Conservation (phyloP, 2,329 filamentous ascomycete genomes). For the Sphaerulina musiva region DNA sequence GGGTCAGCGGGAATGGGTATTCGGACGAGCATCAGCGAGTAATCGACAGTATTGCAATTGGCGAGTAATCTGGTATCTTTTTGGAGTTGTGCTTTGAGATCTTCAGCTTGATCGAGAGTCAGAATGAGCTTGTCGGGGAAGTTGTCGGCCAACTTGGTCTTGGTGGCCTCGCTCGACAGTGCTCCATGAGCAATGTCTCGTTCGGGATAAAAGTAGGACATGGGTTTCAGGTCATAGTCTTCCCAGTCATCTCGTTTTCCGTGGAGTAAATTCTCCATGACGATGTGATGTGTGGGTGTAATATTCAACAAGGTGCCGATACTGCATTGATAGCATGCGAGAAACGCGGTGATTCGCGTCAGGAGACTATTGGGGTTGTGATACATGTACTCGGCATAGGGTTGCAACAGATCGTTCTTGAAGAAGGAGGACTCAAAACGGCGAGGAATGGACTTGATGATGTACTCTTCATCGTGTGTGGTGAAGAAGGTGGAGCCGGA, state of each 20-base stretch:
- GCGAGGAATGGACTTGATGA: slow-evolving; percentile 65
- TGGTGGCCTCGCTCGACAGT: slow-evolving; percentile 58
- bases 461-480: slow-evolving; percentile 58
- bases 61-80: slow-evolving; percentile 59
- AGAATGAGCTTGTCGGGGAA: slow-evolving; percentile 62
- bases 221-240: slow-evolving; percentile 67
- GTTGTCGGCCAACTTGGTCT: slow-evolving; percentile 59
- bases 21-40: slow-evolving; percentile 65
- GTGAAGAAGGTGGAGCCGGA: slow-evolving; percentile 71
- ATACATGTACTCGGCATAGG: slow-evolving; percentile 60
- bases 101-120: slow-evolving; percentile 48
- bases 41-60: slow-evolving; percentile 62
- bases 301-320: slow-evolving; percentile 55
- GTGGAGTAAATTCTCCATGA: slow-evolving; percentile 70
- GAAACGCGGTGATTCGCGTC: slow-evolving; percentile 65
- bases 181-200: slow-evolving; percentile 60
- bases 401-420: slow-evolving; percentile 56
- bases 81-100: slow-evolving; percentile 51
- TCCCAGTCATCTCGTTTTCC: slow-evolving; percentile 59
- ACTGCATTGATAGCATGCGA: slow-evolving; percentile 50
- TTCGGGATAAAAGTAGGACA: slow-evolving; percentile 69
- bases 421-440: slow-evolving; percentile 67
- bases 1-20: slow-evolving; percentile 35
- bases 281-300: slow-evolving; percentile 64
- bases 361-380: slow-evolving; percentile 55